These are phyloP conservation scores for Wickerhamomyces queroliae DNA, from an alignment of 805 yeast species.

Conservation along the genomic window DNA sequence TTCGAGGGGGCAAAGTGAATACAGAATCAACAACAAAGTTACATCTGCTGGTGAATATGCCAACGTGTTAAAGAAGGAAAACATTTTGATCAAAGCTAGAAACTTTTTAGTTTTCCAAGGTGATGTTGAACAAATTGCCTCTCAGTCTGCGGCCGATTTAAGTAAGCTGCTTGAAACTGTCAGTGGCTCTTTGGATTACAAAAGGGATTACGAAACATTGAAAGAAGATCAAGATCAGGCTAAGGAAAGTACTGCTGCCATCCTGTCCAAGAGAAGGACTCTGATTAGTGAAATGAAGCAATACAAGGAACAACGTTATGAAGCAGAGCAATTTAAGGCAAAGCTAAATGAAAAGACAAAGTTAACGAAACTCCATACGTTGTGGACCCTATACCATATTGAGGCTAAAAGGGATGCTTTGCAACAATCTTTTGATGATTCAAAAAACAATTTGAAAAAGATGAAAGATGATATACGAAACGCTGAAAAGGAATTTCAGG, in stretches of 20 bases:
- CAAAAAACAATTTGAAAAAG: conserved; percentile 23
- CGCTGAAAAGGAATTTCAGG: conserved; percentile 32
- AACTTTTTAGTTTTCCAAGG: conserved; percentile 96
- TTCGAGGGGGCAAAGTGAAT: conserved; percentile 56
- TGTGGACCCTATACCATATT: conserved; percentile 64
- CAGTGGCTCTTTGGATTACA: conserved; percentile 71
- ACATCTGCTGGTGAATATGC: conserved; percentile 66
- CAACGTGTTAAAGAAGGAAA: conserved; percentile 62
- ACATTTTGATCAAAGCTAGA: conserved; percentile 80
- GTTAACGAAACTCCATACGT: conserved; percentile 40
- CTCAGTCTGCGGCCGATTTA: conserved; percentile 75
- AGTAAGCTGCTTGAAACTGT: conserved; percentile 73
- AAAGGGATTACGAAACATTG: conserved; percentile 59
- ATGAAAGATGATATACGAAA: conserved; percentile 27
- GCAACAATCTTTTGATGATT: conserved; percentile 18
- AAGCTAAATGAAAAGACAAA: conserved; percentile 44
- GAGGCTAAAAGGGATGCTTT: conserved; percentile 29
- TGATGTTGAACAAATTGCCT: conserved; percentile 89
- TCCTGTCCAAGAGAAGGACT: conserved; percentile 64
- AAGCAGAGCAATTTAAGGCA: conserved; percentile 60
- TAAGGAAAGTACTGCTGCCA: conserved; percentile 54
- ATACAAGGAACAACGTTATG: conserved; percentile 68
- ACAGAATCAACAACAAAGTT: conserved; percentile 52
- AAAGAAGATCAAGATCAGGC: conserved; percentile 62
- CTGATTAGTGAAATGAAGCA: conserved; percentile 70